phyloP scores from a whole-genome alignment of 2,329 filamentous ascomycete species.

The Curvularia lunata region DNA sequence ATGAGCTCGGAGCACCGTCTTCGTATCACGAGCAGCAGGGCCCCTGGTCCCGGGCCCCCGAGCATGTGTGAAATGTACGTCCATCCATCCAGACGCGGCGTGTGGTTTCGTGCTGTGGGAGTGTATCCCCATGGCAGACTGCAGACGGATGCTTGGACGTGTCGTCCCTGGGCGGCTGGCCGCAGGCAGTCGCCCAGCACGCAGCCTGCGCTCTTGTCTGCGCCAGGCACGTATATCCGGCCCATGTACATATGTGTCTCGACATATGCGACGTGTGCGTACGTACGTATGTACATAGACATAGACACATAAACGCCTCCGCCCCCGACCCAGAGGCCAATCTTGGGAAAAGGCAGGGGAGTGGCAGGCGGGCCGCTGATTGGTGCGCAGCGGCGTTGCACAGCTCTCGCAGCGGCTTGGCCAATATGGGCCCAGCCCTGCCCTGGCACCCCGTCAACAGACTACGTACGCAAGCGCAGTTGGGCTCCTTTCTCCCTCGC shows the following conservation, averaged over 20 bases:
- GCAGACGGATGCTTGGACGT: too few species aligned
- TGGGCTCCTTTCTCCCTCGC: background rate
- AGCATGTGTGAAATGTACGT: background rate
- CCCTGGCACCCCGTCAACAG: constrained; percentile 4
- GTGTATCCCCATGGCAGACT: too few species aligned
- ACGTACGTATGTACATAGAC: background rate
- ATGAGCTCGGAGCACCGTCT: constrained; percentile 21
- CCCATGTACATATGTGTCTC: background rate
- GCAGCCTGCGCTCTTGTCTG: too few species aligned
- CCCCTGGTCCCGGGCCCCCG: constrained; percentile 8
- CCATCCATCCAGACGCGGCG: too few species aligned
- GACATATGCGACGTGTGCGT: background rate
- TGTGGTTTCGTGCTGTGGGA: too few species aligned
- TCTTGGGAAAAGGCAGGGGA: constrained; percentile 10
- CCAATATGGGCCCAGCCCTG: constrained; percentile 5
- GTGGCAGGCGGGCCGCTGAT: constrained; percentile 2
- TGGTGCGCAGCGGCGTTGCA: constrained; percentile 8
- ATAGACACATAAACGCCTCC: too few species aligned
- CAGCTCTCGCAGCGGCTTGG: constrained; percentile 11
- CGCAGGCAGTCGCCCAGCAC: too few species aligned
- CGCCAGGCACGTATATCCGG: too few species aligned
- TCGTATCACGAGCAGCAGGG: constrained; percentile 18
- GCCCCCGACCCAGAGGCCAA: background rate
- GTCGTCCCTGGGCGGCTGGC: too few species aligned
- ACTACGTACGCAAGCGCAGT: background rate